These are phyloP conservation scores for Cryptomeria japonica DNA, from an alignment of 75 land plant species.

Conservation along the genomic window DNA sequence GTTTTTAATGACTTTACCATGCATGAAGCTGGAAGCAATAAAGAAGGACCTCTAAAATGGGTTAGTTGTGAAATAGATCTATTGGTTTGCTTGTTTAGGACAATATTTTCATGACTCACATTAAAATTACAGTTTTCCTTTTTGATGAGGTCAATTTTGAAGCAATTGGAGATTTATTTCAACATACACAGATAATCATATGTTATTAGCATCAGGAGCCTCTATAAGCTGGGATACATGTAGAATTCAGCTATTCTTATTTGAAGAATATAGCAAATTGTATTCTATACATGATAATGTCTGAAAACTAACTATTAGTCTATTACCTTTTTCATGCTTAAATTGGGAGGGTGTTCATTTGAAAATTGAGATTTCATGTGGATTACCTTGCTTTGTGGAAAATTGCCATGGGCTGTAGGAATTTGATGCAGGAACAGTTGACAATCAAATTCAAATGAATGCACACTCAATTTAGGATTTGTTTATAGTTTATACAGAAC, in stretches of 20 bases:
- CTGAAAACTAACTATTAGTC: background rate
- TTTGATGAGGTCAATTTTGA: background rate
- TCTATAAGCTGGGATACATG: background rate
- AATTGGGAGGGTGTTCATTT: background rate
- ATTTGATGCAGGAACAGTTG: background rate
- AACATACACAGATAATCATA: background rate
- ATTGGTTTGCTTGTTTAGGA: background rate
- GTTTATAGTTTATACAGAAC: too few relatives aligned
- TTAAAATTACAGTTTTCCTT: background rate
- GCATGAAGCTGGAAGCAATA: constrained; percentile 52
- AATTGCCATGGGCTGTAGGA: background rate
- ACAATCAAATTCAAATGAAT: background rate
- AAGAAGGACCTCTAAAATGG: constrained; percentile 93
- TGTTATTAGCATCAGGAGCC: background rate
- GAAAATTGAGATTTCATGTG: background rate
- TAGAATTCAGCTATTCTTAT: background rate
- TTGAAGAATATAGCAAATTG: background rate
- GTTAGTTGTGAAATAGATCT: constrained; percentile 31
- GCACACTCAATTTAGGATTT: too few relatives aligned
- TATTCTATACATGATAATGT: background rate
- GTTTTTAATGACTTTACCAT: constrained; percentile 56
- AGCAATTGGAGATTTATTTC: background rate
- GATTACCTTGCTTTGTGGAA: background rate
- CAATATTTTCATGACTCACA: background rate
- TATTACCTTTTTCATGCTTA: background rate